Conservation (phyloP, 768 basidiomycete genomes). For the Favolaschia claudopus region DNA sequence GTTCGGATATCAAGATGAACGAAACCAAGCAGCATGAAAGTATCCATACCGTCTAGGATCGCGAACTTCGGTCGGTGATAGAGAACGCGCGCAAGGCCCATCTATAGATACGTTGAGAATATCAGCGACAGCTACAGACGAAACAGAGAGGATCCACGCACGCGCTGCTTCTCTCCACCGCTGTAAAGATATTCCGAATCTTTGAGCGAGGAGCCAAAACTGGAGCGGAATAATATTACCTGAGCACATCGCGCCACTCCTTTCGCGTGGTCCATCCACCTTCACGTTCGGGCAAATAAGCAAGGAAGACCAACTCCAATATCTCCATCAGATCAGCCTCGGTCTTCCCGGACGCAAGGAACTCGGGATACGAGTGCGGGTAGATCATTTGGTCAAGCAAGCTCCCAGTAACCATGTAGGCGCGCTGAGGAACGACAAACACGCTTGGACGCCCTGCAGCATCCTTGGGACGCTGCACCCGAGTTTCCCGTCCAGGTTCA, state of each 20-base stretch:
- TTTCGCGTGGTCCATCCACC: conserved; percentile 91
- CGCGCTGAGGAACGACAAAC: conserved; percentile 91
- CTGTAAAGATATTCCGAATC: no score
- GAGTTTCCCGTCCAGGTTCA: conserved; percentile 40
- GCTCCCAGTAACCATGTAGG: conserved; percentile 90
- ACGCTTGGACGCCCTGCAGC: conserved; percentile 59
- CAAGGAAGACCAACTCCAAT: conserved; percentile 81
- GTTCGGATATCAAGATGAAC: neutral
- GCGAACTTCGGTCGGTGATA: conserved; percentile 87
- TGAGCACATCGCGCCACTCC: conserved; percentile 96
- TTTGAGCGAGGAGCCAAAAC: no score
- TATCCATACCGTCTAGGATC: conserved; percentile 85
- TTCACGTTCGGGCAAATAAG: conserved; percentile 85
- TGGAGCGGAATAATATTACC: no score
- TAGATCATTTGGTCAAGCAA: conserved; percentile 95
- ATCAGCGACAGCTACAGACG: neutral
- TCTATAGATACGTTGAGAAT: conserved; percentile 48
- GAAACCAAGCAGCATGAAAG: conserved; percentile 1
- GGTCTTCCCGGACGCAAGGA: conserved; percentile 63
- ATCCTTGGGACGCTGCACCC: conserved; percentile 43
- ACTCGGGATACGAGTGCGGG: conserved; percentile 85
- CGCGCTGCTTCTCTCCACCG: conserved; percentile 96
- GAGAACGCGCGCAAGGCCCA: conserved; percentile 93
- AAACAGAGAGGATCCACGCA: conserved; percentile 38
- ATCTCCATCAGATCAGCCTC: conserved; percentile 78